Conservation (phyloP, 2,329 filamentous ascomycete genomes). For the Ceratocystis ficicola region DNA sequence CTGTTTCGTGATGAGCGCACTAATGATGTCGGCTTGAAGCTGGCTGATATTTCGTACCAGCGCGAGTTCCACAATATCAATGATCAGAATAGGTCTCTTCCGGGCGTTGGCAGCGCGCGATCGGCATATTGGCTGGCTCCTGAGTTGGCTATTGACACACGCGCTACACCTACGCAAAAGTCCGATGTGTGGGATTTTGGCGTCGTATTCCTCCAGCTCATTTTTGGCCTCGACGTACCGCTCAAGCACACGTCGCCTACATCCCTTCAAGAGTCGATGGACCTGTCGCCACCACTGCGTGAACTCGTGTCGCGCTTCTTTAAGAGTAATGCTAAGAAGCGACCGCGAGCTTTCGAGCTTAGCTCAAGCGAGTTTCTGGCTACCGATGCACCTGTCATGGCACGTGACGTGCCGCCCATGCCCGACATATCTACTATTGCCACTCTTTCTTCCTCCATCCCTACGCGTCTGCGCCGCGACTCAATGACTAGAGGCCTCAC, state of each 20-base stretch:
- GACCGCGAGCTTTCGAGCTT: slow-evolving; percentile 67
- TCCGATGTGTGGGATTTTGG: slow-evolving; percentile 94
- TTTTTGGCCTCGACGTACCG: slow-evolving; percentile 69
- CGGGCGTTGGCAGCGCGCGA: slow-evolving; percentile 49
- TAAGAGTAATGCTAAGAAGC: slow-evolving; percentile 68
- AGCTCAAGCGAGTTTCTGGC: slow-evolving; percentile 54
- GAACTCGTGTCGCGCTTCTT: slow-evolving; percentile 79
- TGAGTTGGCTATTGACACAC: slow-evolving; percentile 54
- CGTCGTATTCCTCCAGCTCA: slow-evolving; percentile 83
- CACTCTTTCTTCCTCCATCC: slow-evolving; percentile 32
- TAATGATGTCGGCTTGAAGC: slow-evolving; percentile 58
- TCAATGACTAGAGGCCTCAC: slow-evolving; percentile 41
- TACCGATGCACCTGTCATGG: slow-evolving; percentile 49
- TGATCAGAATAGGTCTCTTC: slow-evolving; percentile 40
- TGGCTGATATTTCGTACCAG: slow-evolving; percentile 63
- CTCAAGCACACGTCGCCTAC: slow-evolving; percentile 69
- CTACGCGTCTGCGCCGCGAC: slow-evolving; percentile 45
- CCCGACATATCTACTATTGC: slow-evolving; percentile 17
- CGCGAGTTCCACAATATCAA: slow-evolving; percentile 51
- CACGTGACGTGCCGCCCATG: slow-evolving; percentile 34
- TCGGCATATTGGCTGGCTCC: slow-evolving; percentile 76
- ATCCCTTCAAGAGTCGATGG: slow-evolving; percentile 56
- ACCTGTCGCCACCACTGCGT: slow-evolving; percentile 60
- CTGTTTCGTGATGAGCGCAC: slow-evolving; percentile 53
- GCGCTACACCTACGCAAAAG: slow-evolving; percentile 56